phyloP scores from a whole-genome alignment of 129 eudicot genomes.

The Chrysanthemum makinoi region DNA sequence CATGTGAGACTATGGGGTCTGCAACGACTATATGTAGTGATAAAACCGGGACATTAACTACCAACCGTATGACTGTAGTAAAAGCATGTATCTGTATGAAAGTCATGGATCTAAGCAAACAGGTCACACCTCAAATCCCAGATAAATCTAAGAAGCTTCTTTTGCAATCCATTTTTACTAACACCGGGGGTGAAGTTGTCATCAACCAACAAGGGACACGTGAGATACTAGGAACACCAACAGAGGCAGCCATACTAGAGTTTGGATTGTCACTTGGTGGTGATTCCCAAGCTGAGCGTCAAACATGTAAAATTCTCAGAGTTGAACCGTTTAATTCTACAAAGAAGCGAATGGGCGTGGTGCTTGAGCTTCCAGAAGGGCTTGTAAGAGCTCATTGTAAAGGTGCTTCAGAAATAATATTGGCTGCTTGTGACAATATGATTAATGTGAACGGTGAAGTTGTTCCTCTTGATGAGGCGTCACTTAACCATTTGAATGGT shows the following conservation, averaged over 20 bases:
- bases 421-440: conserved; percentile 86
- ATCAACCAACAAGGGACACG: conserved; percentile 57
- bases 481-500: conserved; percentile 44
- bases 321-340: conserved; percentile 98
- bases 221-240: conserved; percentile 89
- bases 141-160: conserved; percentile 45
- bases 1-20: conserved; percentile 99
- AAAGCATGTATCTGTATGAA: conserved; percentile 77
- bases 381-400: conserved; percentile 69
- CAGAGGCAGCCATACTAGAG: conserved; percentile 82
- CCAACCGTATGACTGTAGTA: conserved; percentile 96
- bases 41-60: conserved; percentile 93
- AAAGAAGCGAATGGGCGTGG: conserved; percentile 93
- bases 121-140: conserved; percentile 50
- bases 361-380: conserved; percentile 80
- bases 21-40: conserved; percentile 95
- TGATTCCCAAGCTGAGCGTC: conserved; percentile 62
- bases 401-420: conserved; percentile 91
- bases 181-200: conserved; percentile 95
- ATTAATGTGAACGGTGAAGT: conserved; percentile 64
- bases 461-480: conserved; percentile 61
- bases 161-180: conserved; percentile 77
- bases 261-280: conserved; percentile 88
- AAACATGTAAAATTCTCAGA: conserved; percentile 46
- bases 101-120: conserved; percentile 43